Conservation (phyloP, 2,329 filamentous ascomycete genomes). For the Phoma sp. region DNA sequence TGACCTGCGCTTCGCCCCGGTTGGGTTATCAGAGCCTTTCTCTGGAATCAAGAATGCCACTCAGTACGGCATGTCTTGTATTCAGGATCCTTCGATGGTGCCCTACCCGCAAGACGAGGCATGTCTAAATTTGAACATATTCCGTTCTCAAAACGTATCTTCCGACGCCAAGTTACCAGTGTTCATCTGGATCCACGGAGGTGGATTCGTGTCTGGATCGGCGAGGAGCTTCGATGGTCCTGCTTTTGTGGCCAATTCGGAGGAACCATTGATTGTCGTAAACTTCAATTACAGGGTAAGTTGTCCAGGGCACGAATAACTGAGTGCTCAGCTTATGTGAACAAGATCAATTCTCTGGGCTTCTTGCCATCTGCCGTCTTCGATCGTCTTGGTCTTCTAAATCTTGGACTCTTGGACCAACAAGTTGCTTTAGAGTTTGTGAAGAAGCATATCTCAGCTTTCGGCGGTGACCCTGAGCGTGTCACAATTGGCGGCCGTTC, state of each 20-base stretch:
- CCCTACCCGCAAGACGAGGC: conserved; percentile 29
- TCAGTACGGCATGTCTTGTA: conserved; percentile 49
- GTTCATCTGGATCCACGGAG: conserved; percentile 40
- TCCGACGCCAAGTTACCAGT: conserved; percentile 31
- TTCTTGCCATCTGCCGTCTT: conserved; percentile 34
- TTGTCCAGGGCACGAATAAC: background rate
- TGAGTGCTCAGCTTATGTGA: too few relatives aligned
- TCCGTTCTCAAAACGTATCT: conserved; percentile 26
- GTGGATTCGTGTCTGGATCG: conserved; percentile 28
- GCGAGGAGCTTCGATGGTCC: conserved; percentile 36
- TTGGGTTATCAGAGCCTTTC: conserved; percentile 48
- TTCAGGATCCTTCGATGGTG: conserved; percentile 50
- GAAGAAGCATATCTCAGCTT: conserved; percentile 46
- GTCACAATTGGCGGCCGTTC: conserved; percentile 49
- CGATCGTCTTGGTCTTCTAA: conserved; percentile 33
- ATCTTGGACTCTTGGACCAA: conserved; percentile 36
- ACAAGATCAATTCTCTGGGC: conserved; percentile 29
- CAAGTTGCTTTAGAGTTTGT: conserved; percentile 42
- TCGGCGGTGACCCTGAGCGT: conserved; percentile 47
- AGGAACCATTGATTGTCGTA: conserved; percentile 32
- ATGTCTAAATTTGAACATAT: conserved; percentile 38
- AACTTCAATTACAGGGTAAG: conserved; percentile 38
- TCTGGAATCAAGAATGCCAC: conserved; percentile 47
- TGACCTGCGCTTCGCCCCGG: conserved; percentile 47
- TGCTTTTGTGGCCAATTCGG: conserved; percentile 32